phyloP scores from a whole-genome alignment of 2,329 filamentous ascomycete genomes.

The Xylariaceae sp. region DNA sequence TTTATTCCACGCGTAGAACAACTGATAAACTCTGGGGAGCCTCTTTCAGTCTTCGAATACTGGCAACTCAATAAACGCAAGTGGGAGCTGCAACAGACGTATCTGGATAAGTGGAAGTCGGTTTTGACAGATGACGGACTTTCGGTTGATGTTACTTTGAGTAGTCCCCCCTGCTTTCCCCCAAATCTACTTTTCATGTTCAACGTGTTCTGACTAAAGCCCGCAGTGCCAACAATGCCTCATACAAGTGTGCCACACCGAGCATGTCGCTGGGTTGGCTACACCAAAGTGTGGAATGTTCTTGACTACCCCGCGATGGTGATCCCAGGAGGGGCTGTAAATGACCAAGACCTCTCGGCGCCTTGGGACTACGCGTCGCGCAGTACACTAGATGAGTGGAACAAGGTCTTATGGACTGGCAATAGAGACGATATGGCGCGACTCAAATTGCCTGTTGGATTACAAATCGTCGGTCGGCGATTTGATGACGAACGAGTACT shows the following conservation, averaged over 20 bases:
- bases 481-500: slow-evolving; percentile 54
- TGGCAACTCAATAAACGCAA: slow-evolving; percentile 64
- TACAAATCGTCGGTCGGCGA: slow-evolving; percentile 50
- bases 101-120: slow-evolving; percentile 56
- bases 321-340: slow-evolving; percentile 49
- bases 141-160: slow-evolving; percentile 52
- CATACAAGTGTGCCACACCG: slow-evolving; percentile 50
- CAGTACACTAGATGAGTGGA: slow-evolving; percentile 50
- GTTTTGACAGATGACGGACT: slow-evolving; percentile 38
- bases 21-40: slow-evolving; percentile 47
- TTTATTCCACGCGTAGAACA: slow-evolving; percentile 55
- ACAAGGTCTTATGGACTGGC: slow-evolving; percentile 44
- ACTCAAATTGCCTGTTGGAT: slow-evolving; percentile 43
- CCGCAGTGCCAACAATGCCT: slow-evolving; percentile 50
- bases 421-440: slow-evolving; percentile 35
- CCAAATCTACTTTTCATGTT: not conserved
- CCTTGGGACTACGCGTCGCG: slow-evolving; percentile 40
- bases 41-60: slow-evolving; percentile 61
- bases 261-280: slow-evolving; percentile 47
- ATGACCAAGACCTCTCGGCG: slow-evolving; percentile 36
- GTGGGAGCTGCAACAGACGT: slow-evolving; percentile 47
- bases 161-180: not conserved
- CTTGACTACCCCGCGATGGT: slow-evolving; percentile 58
- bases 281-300: slow-evolving; percentile 60
- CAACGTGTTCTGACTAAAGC: not conserved